Conservation (phyloP, 139 green algal species). For the Zygnema circumcarinatum region DNA sequence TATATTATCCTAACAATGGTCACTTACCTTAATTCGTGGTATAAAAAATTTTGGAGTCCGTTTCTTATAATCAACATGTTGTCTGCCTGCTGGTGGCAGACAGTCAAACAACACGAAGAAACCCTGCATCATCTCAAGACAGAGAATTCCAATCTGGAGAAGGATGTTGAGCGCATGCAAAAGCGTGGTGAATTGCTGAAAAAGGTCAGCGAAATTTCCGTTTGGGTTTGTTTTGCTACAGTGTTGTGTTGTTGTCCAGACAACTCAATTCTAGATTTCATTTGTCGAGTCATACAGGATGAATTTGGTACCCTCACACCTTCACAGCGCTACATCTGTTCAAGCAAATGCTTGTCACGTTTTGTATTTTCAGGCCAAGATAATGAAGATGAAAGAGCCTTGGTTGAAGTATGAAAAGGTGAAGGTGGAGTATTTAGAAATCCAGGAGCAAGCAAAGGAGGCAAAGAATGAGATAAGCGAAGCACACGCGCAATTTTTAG, state of each 20-base stretch:
- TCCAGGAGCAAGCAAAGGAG: slow-evolving; percentile 45
- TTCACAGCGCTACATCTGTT: no score
- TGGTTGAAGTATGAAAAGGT: slow-evolving; percentile 63
- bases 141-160: slow-evolving; percentile 69
- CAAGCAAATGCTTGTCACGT: neutral
- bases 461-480: slow-evolving; percentile 1
- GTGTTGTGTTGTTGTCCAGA: no score
- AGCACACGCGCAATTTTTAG: slow-evolving; percentile 1
- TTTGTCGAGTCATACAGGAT: no score
- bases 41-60: no score
- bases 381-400: slow-evolving; percentile 65
- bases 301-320: no score
- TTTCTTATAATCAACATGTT: no score
- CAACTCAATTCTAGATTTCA: no score
- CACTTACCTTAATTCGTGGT: no score
- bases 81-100: slow-evolving; percentile 9
- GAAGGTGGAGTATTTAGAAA: slow-evolving; percentile 46
- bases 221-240: no score
- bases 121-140: slow-evolving; percentile 47
- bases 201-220: slow-evolving; percentile 54
- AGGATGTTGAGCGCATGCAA: slow-evolving; percentile 75
- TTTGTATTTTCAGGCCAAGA: slow-evolving; percentile 22
- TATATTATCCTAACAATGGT: no score
- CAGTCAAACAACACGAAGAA: slow-evolving; percentile 15
- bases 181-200: slow-evolving; percentile 64